A percentile compares a stretch with the other conserved stretches of the same genome.
Conservation (phyloP, 2,329 filamentous ascomycete species). For the Teratosphaeria destructans region DNA sequence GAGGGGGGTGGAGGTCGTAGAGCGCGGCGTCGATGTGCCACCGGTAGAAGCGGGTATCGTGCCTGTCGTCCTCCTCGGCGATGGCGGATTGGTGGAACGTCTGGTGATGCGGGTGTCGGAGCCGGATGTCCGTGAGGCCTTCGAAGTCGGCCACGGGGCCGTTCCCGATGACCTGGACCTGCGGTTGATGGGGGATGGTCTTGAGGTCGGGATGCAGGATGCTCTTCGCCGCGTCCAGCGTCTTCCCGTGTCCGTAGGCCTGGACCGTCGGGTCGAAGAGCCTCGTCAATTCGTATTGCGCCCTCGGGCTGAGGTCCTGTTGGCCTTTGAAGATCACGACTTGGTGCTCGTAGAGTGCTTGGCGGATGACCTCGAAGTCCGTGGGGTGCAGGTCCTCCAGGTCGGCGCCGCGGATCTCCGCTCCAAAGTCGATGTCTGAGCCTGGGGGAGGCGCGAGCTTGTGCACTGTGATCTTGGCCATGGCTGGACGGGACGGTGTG, state of each 20-base stretch:
- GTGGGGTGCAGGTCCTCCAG: conserved; percentile 37
- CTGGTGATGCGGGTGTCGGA: conserved; percentile 66
- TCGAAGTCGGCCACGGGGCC: conserved; percentile 60
- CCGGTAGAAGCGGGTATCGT: conserved; percentile 55
- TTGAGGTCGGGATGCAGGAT: conserved; percentile 72
- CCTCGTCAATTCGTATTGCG: conserved; percentile 64
- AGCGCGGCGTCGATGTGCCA: conserved; percentile 76
- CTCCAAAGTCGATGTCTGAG: conserved; percentile 17
- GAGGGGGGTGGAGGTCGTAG: conserved; percentile 63
- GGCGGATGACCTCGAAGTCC: conserved; percentile 53
- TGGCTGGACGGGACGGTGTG: conserved; percentile 1
- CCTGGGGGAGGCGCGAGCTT: conserved; percentile 10
- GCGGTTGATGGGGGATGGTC: conserved; percentile 68
- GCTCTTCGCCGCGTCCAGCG: conserved; percentile 52
- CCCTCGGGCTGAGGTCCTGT: conserved; percentile 51
- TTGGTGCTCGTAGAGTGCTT: conserved; percentile 57
- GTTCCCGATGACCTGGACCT: conserved; percentile 73
- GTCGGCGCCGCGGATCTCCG: conserved; percentile 19
- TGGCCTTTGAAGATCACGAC: conserved; percentile 64
- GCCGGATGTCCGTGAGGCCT: conserved; percentile 55
- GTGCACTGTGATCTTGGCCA: conserved; percentile 21
- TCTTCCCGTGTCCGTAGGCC: conserved; percentile 67
- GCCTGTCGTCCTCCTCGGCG: conserved; percentile 49
- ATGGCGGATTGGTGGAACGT: conserved; percentile 62
- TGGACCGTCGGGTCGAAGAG: conserved; percentile 58